Evolutionary conservation across 208 protist species (phyloP).

Genomic region (Crithidia expoeki): DNA sequence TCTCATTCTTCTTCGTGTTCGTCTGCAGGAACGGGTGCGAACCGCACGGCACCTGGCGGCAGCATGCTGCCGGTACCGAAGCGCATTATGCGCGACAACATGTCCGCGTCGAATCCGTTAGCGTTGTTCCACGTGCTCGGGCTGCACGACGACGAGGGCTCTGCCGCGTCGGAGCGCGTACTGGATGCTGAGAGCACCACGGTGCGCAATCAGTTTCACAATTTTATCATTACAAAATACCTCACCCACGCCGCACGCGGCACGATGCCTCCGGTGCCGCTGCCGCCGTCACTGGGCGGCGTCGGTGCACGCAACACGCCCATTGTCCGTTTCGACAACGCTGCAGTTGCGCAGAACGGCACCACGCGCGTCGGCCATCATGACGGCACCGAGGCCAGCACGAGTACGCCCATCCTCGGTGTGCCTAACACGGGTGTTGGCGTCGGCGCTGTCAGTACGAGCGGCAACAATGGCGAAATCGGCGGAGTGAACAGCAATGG

Average conservation of each 20-base stretch:
- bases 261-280: constrained; percentile 43
- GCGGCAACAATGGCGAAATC: not conserved
- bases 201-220: constrained; percentile 67
- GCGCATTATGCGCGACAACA: constrained; percentile 43
- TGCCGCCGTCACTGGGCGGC: constrained; percentile 34
- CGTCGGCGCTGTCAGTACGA: constrained; percentile 2
- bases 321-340: constrained; percentile 52
- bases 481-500: not conserved
- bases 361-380: not conserved
- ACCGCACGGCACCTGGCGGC: not conserved
- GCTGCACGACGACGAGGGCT: constrained; percentile 73
- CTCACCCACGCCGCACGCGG: constrained; percentile 47
- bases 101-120: constrained; percentile 47
- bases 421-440: constrained; percentile 22
- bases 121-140: constrained; percentile 72
- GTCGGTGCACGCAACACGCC: constrained; percentile 27
- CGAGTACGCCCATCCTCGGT: constrained; percentile 3
- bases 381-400: constrained; percentile 13
- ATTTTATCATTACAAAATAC: constrained; percentile 76
- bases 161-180: constrained; percentile 44
- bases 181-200: constrained; percentile 46
- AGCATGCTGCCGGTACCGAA: constrained; percentile 12
- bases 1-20: too few species aligned
- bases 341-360: constrained; percentile 22
- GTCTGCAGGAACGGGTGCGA: not conserved